Conservation (phyloP, 192 early-diverging fungal species). For the Backusella psychrophila region DNA sequence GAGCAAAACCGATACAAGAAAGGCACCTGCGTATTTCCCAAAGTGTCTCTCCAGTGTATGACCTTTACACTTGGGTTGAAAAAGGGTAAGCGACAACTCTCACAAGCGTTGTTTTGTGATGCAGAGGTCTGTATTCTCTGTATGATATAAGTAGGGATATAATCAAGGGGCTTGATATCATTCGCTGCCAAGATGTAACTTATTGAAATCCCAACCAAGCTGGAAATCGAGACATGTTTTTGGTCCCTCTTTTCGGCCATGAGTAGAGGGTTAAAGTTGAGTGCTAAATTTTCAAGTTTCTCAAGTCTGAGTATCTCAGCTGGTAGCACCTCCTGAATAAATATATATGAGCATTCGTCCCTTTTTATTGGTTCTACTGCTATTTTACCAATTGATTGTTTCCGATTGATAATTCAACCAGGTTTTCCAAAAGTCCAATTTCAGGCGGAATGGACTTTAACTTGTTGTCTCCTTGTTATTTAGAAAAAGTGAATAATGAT, state of each 20-base stretch:
- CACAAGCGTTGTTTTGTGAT: constrained; percentile 11
- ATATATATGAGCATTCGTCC: too few relatives aligned
- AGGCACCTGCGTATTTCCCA: not conserved
- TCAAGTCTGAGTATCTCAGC: constrained; percentile 38
- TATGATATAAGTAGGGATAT: not conserved
- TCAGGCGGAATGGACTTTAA: constrained; percentile 41
- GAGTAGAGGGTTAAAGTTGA: constrained; percentile 29
- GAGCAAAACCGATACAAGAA: constrained; percentile 21
- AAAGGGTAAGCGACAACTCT: constrained; percentile 12
- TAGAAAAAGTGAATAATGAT: not conserved
- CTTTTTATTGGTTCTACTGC: too few relatives aligned
- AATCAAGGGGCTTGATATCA: not conserved
- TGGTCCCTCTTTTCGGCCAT: not conserved
- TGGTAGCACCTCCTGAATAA: constrained; percentile 29
- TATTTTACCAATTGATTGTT: constrained; percentile 42
- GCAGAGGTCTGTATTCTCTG: not conserved
- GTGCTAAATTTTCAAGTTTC: constrained; percentile 38
- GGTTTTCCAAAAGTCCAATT: constrained; percentile 41
- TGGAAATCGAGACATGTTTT: constrained; percentile 2
- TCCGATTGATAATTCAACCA: constrained; percentile 47
- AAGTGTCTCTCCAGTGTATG: constrained; percentile 20
- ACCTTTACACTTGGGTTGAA: constrained; percentile 7
- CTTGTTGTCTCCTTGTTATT: constrained; percentile 36
- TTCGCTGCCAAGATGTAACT: constrained; percentile 5
- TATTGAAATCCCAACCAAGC: constrained; percentile 13